phyloP scores from a whole-genome alignment of 768 basidiomycete species.

The Naganishia kalamii region DNA sequence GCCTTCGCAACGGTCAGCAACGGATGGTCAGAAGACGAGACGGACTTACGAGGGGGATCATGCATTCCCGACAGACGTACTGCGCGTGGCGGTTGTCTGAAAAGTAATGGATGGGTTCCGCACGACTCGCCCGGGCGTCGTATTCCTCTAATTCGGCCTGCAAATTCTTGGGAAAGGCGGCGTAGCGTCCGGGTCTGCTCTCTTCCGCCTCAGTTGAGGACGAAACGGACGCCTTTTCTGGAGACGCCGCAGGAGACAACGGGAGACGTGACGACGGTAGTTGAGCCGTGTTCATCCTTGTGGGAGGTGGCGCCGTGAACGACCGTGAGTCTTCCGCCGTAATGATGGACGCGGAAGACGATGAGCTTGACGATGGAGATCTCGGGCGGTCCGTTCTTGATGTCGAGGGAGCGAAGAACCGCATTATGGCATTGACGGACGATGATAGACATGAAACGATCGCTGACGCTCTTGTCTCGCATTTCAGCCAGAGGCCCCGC shows the following conservation, averaged over 20 bases:
- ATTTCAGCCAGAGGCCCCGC: not conserved
- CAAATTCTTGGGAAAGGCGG: not conserved
- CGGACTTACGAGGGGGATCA: constrained; percentile 17
- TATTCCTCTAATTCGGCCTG: not conserved
- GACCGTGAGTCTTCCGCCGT: not conserved
- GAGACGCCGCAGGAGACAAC: not conserved
- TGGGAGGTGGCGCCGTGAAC: constrained; percentile 10
- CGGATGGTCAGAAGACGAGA: not conserved
- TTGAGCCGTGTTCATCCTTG: not conserved
- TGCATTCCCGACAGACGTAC: constrained; percentile 16
- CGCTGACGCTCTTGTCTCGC: not conserved
- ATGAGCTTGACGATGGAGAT: constrained; percentile 3
- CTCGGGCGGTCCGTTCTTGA: not conserved
- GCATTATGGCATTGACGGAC: no score
- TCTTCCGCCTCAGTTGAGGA: not conserved
- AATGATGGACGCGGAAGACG: not conserved
- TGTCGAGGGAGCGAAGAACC: not conserved
- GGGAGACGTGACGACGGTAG: not conserved
- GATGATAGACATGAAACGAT: no score
- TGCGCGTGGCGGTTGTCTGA: constrained; percentile 1
- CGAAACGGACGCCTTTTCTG: not conserved
- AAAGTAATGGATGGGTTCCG: not conserved
- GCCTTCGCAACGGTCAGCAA: constrained; percentile 16
- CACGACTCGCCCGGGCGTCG: not conserved
- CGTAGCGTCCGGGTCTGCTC: not conserved